A percentile compares a stretch with the other conserved stretches of the same genome.
phyloP scores from a whole-genome alignment of 441 rosid genomes.

The Cnidoscolus chayamansa region DNA sequence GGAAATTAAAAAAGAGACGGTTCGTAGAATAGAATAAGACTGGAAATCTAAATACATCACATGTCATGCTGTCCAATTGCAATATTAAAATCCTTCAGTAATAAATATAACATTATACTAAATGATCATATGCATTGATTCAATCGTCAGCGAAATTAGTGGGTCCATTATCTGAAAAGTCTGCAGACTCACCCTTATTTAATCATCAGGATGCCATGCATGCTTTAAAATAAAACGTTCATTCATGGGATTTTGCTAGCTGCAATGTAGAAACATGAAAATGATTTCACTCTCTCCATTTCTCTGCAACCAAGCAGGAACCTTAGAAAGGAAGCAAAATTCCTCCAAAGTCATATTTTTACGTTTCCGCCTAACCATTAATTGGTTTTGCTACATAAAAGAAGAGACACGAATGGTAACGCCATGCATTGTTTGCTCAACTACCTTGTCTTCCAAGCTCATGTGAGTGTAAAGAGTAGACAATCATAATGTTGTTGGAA shows the following conservation, averaged over 20 bases:
- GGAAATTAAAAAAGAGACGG: too few relatives aligned
- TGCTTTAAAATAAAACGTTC: too few relatives aligned
- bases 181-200: background rate
- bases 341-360: background rate
- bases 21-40: too few relatives aligned
- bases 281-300: too few relatives aligned
- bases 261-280: too few relatives aligned
- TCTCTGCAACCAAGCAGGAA: background rate
- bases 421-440: background rate
- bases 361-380: background rate
- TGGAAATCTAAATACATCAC: background rate
- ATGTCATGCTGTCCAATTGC: background rate
- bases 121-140: background rate
- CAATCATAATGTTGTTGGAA: background rate
- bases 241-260: too few relatives aligned
- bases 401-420: slow-evolving; percentile 8
- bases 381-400: slow-evolving; percentile 7
- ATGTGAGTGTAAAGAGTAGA: slow-evolving; percentile 2
- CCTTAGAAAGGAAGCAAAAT: background rate
- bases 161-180: background rate
- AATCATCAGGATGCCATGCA: background rate
- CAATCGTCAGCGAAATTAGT: slow-evolving; percentile 1
- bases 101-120: background rate
- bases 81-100: background rate
- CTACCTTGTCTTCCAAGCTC: background rate